Percentiles rank a stretch among this genome's conserved stretches.
Conservation (phyloP, 257 asterid species). For the Ligustrum vulgare region DNA sequence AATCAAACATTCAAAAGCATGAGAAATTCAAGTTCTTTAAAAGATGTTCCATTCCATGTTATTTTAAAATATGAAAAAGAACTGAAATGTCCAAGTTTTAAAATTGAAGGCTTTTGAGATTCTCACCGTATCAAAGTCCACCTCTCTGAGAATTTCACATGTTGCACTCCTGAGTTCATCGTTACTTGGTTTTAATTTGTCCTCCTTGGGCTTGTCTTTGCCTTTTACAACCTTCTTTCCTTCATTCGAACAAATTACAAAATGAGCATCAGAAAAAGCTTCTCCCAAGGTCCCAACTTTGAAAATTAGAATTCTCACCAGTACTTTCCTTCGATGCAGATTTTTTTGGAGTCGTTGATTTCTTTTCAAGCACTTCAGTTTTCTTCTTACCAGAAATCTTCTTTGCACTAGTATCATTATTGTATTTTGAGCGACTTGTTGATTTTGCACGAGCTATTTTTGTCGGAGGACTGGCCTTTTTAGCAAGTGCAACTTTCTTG, state of each 20-base stretch:
- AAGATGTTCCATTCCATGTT: neutral
- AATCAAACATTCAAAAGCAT: neutral
- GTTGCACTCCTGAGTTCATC: slow-evolving; percentile 44
- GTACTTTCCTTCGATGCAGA: slow-evolving; percentile 49
- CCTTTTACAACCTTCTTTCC: slow-evolving; percentile 51
- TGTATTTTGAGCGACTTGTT: slow-evolving; percentile 44
- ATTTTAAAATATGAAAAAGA: neutral
- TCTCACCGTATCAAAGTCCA: slow-evolving; percentile 69
- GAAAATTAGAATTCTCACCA: slow-evolving; percentile 46
- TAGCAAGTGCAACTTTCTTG: slow-evolving; percentile 38
- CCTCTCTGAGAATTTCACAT: slow-evolving; percentile 56
- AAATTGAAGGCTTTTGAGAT: neutral
- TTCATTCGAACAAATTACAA: slow-evolving; percentile 22
- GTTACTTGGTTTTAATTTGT: slow-evolving; percentile 43
- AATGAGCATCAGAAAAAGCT: neutral
- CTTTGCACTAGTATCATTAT: slow-evolving; percentile 46
- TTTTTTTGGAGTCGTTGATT: slow-evolving; percentile 56
- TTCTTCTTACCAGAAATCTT: slow-evolving; percentile 58
- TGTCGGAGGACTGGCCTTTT: slow-evolving; percentile 41
- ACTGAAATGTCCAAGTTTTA: slow-evolving; percentile 2
- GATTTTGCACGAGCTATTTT: slow-evolving; percentile 57
- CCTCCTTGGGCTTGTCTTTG: slow-evolving; percentile 44
- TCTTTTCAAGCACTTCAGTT: slow-evolving; percentile 47
- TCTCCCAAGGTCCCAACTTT: slow-evolving; percentile 2
- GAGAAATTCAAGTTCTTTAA: neutral